A percentile compares a stretch with the other conserved stretches of the same genome.
These are phyloP conservation scores for Tetragonia tetragonoides DNA, from an alignment of 148 eudicot genomes.

Conservation along the genomic window DNA sequence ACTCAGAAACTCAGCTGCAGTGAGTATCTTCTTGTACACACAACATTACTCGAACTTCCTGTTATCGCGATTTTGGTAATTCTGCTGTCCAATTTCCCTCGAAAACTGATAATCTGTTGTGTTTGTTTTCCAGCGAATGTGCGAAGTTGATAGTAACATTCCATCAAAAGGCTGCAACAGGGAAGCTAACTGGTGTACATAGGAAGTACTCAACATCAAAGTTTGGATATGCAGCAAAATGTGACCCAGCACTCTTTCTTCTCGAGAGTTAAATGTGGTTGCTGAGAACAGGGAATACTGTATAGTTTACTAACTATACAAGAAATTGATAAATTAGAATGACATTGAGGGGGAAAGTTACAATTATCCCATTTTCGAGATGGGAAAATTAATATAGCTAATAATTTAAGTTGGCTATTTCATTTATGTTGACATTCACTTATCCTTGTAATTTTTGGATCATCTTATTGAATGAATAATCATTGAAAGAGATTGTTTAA, in stretches of 20 bases:
- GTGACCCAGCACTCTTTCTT: conserved; percentile 63
- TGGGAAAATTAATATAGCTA: conserved; percentile 1
- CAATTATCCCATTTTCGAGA: background rate
- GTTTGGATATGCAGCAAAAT: conserved; percentile 65
- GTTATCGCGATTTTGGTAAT: background rate
- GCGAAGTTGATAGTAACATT: conserved; percentile 56
- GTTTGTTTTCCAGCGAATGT: conserved; percentile 53
- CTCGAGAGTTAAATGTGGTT: conserved; percentile 16
- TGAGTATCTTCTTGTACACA: conserved; percentile 31
- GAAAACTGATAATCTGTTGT: background rate
- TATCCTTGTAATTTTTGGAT: background rate
- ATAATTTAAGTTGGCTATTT: conserved; percentile 17
- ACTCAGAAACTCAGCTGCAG: conserved; percentile 61
- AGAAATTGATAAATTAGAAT: conserved; percentile 14
- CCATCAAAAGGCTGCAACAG: conserved; percentile 73
- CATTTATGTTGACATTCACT: conserved; percentile 1
- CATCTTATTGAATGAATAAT: conserved; percentile 7
- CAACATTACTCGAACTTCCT: too few relatives aligned
- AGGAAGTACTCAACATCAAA: conserved; percentile 70
- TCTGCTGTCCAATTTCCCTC: background rate
- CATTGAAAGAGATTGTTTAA: background rate
- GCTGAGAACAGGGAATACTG: conserved; percentile 1
- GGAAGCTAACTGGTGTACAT: conserved; percentile 78
- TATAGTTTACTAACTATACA: conserved; percentile 37
- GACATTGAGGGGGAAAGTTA: background rate